Evolutionary conservation across 495 filamentous ascomycete genomes (phyloP).

Genomic region (Beverwykella pulmonaria): DNA sequence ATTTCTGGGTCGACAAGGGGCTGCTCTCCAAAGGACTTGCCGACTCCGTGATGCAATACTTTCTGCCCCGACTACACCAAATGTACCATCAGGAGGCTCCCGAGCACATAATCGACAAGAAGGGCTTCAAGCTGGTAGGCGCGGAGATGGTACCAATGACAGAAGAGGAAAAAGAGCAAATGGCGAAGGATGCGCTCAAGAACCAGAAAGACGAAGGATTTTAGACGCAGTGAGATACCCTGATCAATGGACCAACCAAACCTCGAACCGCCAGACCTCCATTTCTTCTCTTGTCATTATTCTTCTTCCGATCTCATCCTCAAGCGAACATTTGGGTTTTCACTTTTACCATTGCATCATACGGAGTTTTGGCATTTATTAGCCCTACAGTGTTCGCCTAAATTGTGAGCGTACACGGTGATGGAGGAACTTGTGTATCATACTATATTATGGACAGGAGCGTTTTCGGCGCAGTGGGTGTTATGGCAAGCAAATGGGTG

Average conservation of each 20-base stretch:
- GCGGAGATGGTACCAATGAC: constrained; percentile 30
- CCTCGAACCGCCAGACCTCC: background rate
- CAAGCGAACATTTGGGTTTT: background rate
- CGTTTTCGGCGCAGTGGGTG: no score
- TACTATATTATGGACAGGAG: no score
- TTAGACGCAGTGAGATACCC: background rate
- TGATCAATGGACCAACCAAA: background rate
- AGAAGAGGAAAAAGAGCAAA: constrained; percentile 21
- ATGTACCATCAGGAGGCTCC: constrained; percentile 16
- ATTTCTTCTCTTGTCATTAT: background rate
- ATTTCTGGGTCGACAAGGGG: constrained; percentile 39
- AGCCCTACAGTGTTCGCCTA: background rate
- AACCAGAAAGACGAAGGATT: constrained; percentile 38
- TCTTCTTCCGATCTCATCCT: background rate
- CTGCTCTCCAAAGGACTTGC: constrained; percentile 14
- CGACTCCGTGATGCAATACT: constrained; percentile 36
- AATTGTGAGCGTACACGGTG: no score
- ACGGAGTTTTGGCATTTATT: constrained; percentile 4
- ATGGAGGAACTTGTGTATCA: no score
- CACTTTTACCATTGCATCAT: background rate
- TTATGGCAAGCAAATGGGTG: no score
- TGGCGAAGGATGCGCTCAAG: constrained; percentile 2
- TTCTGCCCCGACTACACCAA: constrained; percentile 34
- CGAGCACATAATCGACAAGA: constrained; percentile 31
- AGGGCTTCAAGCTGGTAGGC: constrained; percentile 30